These are phyloP conservation scores for Camellia japonica DNA, from an alignment of 148 eudicot genomes.

Conservation along the genomic window DNA sequence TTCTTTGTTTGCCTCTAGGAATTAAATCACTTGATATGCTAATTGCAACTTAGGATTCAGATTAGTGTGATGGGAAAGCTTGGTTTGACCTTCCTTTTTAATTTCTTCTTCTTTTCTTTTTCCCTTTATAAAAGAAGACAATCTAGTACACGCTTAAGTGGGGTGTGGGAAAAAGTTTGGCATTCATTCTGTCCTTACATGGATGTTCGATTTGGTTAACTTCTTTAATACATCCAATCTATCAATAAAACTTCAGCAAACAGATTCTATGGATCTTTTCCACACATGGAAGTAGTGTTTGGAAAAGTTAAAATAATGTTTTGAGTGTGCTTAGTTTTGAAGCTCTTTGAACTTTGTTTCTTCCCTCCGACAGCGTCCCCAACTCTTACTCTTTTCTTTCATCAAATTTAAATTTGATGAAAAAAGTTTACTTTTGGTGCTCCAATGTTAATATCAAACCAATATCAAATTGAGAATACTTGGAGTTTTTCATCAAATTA, in stretches of 20 bases:
- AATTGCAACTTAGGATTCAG: neutral
- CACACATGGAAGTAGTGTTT: neutral
- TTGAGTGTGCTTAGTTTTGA: neutral
- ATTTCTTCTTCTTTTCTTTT: neutral
- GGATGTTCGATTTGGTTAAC: neutral
- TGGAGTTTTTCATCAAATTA: no score
- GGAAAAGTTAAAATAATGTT: slow-evolving; percentile 3
- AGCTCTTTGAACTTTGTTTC: neutral
- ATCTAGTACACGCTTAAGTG: no score
- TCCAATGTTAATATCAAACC: no score
- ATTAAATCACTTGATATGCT: neutral
- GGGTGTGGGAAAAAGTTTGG: neutral
- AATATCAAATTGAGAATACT: no score
- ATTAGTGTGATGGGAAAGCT: neutral
- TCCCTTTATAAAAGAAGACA: no score
- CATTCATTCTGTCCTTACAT: neutral
- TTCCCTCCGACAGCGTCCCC: neutral
- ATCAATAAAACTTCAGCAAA: neutral
- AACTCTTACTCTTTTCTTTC: no score
- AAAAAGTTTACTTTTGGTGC: no score
- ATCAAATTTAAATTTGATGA: no score
- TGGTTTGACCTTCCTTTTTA: neutral
- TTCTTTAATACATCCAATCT: neutral
- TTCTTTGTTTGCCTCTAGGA: neutral
- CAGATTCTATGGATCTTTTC: neutral